phyloP scores from a whole-genome alignment of 2,329 filamentous ascomycete genomes.

The Ophiocordyceps sinensis region DNA sequence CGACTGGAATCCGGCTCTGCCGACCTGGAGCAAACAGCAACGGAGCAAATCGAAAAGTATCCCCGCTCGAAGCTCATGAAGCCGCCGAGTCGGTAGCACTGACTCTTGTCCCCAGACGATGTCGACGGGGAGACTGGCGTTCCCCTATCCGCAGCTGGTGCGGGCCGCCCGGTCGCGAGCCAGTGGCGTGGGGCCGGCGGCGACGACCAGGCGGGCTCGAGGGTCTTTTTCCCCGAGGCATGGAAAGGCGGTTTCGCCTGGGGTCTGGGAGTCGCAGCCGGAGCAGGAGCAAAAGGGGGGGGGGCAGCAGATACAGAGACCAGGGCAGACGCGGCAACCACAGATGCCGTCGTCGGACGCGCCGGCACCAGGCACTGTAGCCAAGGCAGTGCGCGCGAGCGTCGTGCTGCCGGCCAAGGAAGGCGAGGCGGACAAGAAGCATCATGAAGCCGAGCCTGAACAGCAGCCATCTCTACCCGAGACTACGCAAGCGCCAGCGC shows the following conservation, averaged over 20 bases:
- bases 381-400: too few species aligned
- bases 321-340: not conserved
- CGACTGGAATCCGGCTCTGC: too few species aligned
- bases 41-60: too few species aligned
- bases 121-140: conserved; percentile 48
- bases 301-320: conserved; percentile 5
- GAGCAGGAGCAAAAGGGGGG: conserved; percentile 3
- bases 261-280: conserved; percentile 12
- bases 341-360: too few species aligned
- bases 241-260: conserved; percentile 46
- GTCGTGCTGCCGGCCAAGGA: too few species aligned
- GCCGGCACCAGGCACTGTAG: too few species aligned
- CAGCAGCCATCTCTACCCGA: too few species aligned
- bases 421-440: too few species aligned
- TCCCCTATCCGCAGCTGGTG: conserved; percentile 55
- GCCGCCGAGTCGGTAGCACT: not conserved
- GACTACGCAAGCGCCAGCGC: too few species aligned
- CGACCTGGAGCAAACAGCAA: too few species aligned
- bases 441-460: too few species aligned
- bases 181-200: not conserved
- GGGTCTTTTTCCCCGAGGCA: conserved; percentile 38
- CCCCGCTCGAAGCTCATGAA: not conserved
- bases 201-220: conserved; percentile 18
- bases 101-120: conserved; percentile 23
- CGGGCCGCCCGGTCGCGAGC: conserved; percentile 23